phyloP scores from a whole-genome alignment of 495 filamentous ascomycete species.

The Aspergillus ellipticus region DNA sequence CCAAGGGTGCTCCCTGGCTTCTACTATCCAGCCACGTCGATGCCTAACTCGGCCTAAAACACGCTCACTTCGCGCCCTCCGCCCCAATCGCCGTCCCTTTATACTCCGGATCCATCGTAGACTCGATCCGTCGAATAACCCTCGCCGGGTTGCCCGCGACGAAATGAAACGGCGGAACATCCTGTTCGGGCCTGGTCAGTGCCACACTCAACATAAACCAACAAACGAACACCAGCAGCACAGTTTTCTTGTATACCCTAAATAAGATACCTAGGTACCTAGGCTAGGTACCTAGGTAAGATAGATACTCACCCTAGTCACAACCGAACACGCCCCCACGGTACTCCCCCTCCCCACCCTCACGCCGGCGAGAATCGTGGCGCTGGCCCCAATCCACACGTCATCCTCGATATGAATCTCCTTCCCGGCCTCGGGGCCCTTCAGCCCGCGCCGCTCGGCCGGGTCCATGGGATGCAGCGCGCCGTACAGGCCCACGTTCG shows the following conservation, averaged over 20 bases:
- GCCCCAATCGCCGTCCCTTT: background rate
- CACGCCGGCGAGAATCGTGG: background rate
- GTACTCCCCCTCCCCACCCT: background rate
- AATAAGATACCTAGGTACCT: no score
- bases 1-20: no score
- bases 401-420: background rate
- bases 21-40: no score
- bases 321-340: background rate
- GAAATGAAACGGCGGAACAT: background rate
- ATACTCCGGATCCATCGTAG: background rate
- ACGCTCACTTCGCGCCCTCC: background rate
- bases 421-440: background rate
- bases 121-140: background rate
- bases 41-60: no score
- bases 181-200: no score
- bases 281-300: no score
- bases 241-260: no score
- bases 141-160: background rate
- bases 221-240: no score
- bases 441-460: background rate
- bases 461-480: background rate
- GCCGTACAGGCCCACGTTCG: background rate
- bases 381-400: background rate
- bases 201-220: no score
- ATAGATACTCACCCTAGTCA: no score